phyloP scores from a whole-genome alignment of 257 asterid genomes.

The Echites panduratus region DNA sequence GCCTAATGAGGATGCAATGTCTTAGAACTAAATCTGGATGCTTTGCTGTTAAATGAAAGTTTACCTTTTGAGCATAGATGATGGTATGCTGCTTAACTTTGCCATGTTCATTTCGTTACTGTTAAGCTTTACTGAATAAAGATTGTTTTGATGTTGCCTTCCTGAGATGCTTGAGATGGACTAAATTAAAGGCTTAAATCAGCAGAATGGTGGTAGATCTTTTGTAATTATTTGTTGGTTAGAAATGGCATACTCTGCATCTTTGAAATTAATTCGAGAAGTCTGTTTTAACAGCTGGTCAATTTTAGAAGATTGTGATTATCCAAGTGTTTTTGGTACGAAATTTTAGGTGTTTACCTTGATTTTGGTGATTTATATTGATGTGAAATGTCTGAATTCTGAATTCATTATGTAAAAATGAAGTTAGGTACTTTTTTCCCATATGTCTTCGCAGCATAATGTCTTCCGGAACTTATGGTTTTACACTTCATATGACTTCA shows the following conservation, averaged over 20 bases:
- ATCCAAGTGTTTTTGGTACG: not conserved
- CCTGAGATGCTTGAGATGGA: not conserved
- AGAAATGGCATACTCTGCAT: no score
- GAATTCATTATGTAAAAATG: not conserved
- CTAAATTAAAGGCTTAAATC: not conserved
- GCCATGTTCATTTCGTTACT: slow-evolving; percentile 2
- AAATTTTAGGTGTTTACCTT: no score
- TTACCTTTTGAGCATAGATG: not conserved
- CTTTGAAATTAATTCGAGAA: no score
- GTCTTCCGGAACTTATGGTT: not conserved
- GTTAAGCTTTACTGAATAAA: slow-evolving; percentile 1
- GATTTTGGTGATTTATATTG: not conserved
- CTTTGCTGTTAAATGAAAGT: slow-evolving; percentile 12
- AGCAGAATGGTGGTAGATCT: not conserved
- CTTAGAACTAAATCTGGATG: slow-evolving; percentile 11
- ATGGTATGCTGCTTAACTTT: not conserved
- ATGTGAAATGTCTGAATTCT: not conserved
- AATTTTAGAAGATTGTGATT: not conserved
- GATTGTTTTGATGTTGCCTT: not conserved
- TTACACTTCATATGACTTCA: not conserved
- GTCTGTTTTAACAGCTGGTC: not conserved
- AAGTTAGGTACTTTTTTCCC: not conserved
- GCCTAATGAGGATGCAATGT: slow-evolving; percentile 10
- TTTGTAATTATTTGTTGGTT: not conserved
- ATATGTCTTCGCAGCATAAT: not conserved